These are phyloP conservation scores for Nicotiana knightiana DNA, from an alignment of 257 asterid genomes.

Conservation along the genomic window DNA sequence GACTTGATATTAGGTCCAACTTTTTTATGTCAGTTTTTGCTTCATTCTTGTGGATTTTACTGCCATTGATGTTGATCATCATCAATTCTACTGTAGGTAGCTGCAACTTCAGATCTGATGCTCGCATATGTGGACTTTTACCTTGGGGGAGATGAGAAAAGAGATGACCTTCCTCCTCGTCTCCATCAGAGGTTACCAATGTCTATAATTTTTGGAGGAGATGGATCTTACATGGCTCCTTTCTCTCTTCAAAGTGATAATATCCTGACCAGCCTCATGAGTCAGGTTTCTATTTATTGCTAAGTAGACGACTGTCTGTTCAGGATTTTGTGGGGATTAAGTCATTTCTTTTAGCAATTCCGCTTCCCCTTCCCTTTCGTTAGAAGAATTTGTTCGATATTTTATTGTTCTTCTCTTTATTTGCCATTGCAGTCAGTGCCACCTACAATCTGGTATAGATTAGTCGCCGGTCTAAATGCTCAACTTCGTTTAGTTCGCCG, in stretches of 20 bases:
- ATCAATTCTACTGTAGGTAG: conserved; percentile 41
- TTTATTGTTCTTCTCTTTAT: conserved; percentile 8
- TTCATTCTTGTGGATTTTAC: not conserved
- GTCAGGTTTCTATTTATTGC: conserved; percentile 52
- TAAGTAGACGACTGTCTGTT: conserved; percentile 7
- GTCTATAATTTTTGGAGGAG: conserved; percentile 79
- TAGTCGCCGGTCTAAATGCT: conserved; percentile 90
- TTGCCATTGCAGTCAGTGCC: conserved; percentile 63
- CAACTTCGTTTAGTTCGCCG: conserved; percentile 78
- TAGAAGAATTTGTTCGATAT: conserved; percentile 6
- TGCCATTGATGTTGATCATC: not conserved
- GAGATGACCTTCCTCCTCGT: conserved; percentile 78
- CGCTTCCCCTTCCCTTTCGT: not conserved
- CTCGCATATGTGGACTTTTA: conserved; percentile 79
- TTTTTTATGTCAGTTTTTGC: not conserved
- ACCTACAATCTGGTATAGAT: conserved; percentile 78
- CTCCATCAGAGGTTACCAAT: conserved; percentile 79
- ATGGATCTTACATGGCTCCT: conserved; percentile 91
- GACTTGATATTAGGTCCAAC: not conserved
- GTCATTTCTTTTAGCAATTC: conserved; percentile 6
- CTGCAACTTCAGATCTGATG: conserved; percentile 86
- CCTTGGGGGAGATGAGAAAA: conserved; percentile 95
- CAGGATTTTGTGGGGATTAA: not conserved
- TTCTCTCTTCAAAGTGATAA: conserved; percentile 74
- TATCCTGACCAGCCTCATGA: conserved; percentile 68